phyloP scores from a whole-genome alignment of 805 yeast genomes.

The Kodamaea lidongshanica region DNA sequence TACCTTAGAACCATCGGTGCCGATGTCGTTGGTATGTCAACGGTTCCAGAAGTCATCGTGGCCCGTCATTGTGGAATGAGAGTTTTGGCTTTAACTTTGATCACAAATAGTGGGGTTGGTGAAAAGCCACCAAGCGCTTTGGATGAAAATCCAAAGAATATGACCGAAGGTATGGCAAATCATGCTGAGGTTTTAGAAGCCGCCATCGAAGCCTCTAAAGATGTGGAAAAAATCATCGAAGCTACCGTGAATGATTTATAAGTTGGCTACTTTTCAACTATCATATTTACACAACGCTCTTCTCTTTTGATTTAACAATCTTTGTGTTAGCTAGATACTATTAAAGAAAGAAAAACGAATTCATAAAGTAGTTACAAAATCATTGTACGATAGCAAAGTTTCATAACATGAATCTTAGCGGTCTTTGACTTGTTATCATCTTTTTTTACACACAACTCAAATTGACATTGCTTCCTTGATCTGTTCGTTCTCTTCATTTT shows the following conservation, averaged over 20 bases:
- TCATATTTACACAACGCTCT: too few species aligned
- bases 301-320: too few species aligned
- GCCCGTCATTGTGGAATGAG: slow-evolving; percentile 84
- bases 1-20: slow-evolving; percentile 68
- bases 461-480: too few species aligned
- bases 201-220: slow-evolving; percentile 74
- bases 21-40: slow-evolving; percentile 96
- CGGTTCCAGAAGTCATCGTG: slow-evolving; percentile 91
- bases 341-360: too few species aligned
- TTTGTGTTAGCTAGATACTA: too few species aligned
- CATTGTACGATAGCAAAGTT: too few species aligned
- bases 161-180: slow-evolving; percentile 74
- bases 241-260: slow-evolving; percentile 47
- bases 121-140: slow-evolving; percentile 63
- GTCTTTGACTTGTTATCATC: too few species aligned
- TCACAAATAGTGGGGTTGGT: slow-evolving; percentile 77
- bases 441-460: too few species aligned
- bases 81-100: slow-evolving; percentile 78
- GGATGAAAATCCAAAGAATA: slow-evolving; percentile 45
- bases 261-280: too few species aligned
- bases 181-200: slow-evolving; percentile 88
- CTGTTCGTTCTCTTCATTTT: too few species aligned
- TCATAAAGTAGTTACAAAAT: too few species aligned
- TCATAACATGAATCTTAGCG: too few species aligned
- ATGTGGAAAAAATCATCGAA: slow-evolving; percentile 66